Base-by-base conservation (phyloP, 306 rosid species). In the Cucurbita ficifolia region DNA sequence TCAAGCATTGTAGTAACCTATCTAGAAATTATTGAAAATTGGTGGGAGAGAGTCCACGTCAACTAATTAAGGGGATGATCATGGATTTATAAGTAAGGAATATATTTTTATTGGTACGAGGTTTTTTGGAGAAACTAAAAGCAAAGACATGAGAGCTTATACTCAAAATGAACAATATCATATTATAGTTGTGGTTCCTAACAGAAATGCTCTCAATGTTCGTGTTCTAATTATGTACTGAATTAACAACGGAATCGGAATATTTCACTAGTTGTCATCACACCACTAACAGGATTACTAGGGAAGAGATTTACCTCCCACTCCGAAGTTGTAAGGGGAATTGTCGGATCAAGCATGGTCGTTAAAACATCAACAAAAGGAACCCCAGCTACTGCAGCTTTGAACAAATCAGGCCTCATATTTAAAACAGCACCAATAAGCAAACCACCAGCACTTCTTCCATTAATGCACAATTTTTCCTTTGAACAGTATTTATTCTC, bases 401-500 rank as follows among this genome's bases (percentile, higher is more conserved):
- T 93, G 85, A 93, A 93, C 89, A 93, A 87, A 84, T 90, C 96
- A 40, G 98, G 98, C 81, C 96, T 86, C 98, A 90, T 90, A 83
- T 93, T 93, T 73, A 93, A 87, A 82, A 90, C 98, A 77, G 97
- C 92, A 73, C 98, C 98, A 61, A 90, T 79, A 69, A 93, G 92
- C 86, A 93, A 82, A 75, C 97, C 98, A 58, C 98, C 98, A 2
- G 98, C 98, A 83, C 98, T 93, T 84, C 96, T 85, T 78, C 96
- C 98, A 40, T 85, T n/a, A 16, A 93, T 89, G 81, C 94, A 85
- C 22, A 90, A 79, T 84, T 77, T 90, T 85, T 85, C 96, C 76
- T 81, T 88, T 36, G 96, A 83, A 75, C 94, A 76, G 70, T 83
- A 94, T 53, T 90, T 90, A 16, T 87, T 82, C 77, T 81, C 89